Evolutionary conservation across 768 basidiomycete genomes (phyloP), one percentile per base, ranked within the genome.

Genomic region (Calocybe gangraenosa): DNA sequence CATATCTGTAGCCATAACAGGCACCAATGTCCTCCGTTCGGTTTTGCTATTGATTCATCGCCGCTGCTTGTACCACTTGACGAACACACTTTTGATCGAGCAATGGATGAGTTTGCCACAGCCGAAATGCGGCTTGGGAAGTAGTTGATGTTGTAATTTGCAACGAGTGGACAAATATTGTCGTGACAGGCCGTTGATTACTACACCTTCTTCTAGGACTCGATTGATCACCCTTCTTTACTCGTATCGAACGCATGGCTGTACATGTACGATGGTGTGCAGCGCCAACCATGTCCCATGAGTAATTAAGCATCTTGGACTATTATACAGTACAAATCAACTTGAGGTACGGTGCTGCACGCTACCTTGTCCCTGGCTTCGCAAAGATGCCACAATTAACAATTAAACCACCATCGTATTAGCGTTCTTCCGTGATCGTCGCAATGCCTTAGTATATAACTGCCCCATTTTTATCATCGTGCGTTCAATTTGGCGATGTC

Each of bases 121-220:
- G 87, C 87, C 5, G 82, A 91, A 65, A 85, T 89, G 73, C 79
- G 87, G 23, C 74, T 87, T 38, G 89, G 89, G 32, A 87, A 79
- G 66, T 88, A 73, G 51, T 45, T 20, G 23, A 10, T 28, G n/a
- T n/a, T 11, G 25, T 14, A 36, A 36, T n/a, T n/a, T 19, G n/a
- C 7, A 36, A 25, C 20, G 31, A 34, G 20, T 9, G 19, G 8
- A 36, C 14, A 36, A n/a, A 36, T 21, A 3, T 25, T 25, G 38
- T 31, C n/a, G 22, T 18, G 31, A 41, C 22, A 41, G 18, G 5
- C 18, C 31, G 40, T 25, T 41, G 23, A 11, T 28, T 28, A n/a
- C n/a, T n/a, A n/a, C n/a, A n/a, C n/a, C n/a, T 28, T 28, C 25
- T 6, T 5, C 11, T 28, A 5, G 25, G 25, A 28, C 25, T 11